These are phyloP conservation scores for Ophiorrhiza pumila DNA, from an alignment of 257 asterid species.

Conservation along the genomic window DNA sequence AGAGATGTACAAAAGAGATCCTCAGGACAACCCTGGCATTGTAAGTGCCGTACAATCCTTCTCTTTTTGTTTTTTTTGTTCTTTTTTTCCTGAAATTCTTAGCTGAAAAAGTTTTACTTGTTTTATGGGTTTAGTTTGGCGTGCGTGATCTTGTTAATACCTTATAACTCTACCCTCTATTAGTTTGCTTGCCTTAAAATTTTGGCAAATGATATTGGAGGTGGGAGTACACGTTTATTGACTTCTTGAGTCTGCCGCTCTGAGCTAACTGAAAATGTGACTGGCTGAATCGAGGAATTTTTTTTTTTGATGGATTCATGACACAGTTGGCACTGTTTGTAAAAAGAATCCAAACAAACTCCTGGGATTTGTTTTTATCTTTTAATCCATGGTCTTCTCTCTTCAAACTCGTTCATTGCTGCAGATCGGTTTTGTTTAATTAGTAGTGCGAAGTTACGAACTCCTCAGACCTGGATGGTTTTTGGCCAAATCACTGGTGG, in stretches of 20 bases:
- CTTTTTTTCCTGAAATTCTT: no score
- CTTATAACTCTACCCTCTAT: background rate
- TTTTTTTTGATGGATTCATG: background rate
- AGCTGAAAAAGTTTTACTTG: background rate
- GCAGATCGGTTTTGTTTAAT: background rate
- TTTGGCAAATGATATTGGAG: background rate
- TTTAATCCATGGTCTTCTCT: background rate
- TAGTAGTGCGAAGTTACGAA: background rate
- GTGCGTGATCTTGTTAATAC: background rate
- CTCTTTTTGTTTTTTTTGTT: no score
- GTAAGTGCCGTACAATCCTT: conserved; percentile 34
- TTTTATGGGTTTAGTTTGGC: background rate
- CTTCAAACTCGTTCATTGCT: background rate
- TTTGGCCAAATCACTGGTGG: background rate
- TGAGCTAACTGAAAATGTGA: background rate
- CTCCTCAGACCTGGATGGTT: background rate
- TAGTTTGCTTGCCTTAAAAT: background rate
- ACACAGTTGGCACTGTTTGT: background rate
- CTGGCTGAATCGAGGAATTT: background rate
- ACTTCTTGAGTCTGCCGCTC: background rate
- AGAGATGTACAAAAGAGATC: conserved; percentile 81
- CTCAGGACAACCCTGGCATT: conserved; percentile 57
- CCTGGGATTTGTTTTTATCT: background rate
- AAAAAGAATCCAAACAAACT: background rate
- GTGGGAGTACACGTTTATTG: background rate